Base-by-base conservation (phyloP, 23 red algal genomes). In the Agarophyton chilense region DNA sequence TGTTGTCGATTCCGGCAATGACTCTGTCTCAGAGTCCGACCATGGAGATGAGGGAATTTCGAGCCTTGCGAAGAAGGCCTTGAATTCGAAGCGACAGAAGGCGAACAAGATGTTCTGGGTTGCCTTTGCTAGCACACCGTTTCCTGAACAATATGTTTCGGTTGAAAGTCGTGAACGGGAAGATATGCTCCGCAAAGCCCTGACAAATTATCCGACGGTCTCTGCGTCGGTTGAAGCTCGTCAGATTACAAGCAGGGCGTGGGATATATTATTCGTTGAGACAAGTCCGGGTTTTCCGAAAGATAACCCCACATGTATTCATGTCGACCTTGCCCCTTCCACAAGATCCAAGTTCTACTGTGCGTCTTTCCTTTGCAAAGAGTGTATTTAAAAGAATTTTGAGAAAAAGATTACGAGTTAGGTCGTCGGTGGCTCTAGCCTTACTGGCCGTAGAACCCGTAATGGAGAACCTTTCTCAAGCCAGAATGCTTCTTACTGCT, bases 381-480 rank as follows among this genome's bases (percentile, higher is more conserved):
- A 51, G 40, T 26, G 76, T 91, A 10, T 64, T 9, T 11, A 57
- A 72, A 17, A 35, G 36, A 10, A 72, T 91, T 56, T 22, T 91
- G 60, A 91, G 47, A 56, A 81, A 91, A 24, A 72, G 24, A 25
- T 52, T 91, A 29, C 76, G 19, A 32, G 56, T 91, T 3, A 36
- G 88, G 63, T 91, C 76, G 88, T 55, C 52, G 7, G 75, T 64
- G 21, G 58, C 76, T 72, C 51, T 91, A 1, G 64, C 74, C 36
- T 81, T 91, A 46, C 72, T 91, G 88, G 88, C 88, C 4, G 77
- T 91, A 24, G 88, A 91, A 41, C 88, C 88, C 5, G 74, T 72
- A 2, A 44, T 43, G 22, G 75, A 82, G 19, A 91, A 91, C 52
- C 36, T 72, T 43, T 53, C 35, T 2, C 39, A 67, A 50, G 61